Percentiles rank a stretch among this genome's conserved stretches.
These are phyloP conservation scores for Beverwykella pulmonaria DNA, from an alignment of 495 filamentous ascomycete species.

Conservation along the genomic window DNA sequence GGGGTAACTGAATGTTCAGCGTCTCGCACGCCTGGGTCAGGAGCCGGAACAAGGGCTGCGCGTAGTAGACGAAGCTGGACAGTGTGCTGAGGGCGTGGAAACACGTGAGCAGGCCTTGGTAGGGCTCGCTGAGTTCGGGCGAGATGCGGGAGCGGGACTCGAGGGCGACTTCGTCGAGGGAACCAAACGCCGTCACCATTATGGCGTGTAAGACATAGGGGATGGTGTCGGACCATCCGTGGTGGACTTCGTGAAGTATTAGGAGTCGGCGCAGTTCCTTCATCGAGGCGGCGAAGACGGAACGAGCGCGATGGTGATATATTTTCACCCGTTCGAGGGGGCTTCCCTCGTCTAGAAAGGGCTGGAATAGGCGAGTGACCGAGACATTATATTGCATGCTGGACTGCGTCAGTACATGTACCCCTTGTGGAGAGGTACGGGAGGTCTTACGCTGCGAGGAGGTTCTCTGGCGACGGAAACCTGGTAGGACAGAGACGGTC, in stretches of 20 bases:
- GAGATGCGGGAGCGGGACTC: not conserved
- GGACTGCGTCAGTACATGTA: not conserved
- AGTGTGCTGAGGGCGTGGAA: slow-evolving; percentile 15
- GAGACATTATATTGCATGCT: slow-evolving; percentile 26
- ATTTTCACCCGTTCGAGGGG: slow-evolving; percentile 1
- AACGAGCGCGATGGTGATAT: slow-evolving; percentile 14
- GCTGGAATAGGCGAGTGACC: slow-evolving; percentile 18
- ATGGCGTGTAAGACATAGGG: slow-evolving; percentile 21
- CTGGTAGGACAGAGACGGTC: slow-evolving; percentile 1
- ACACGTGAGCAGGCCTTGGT: slow-evolving; percentile 21
- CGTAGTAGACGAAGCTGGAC: slow-evolving; percentile 25
- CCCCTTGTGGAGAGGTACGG: not conserved
- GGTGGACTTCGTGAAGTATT: slow-evolving; percentile 14
- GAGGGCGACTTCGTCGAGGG: slow-evolving; percentile 15
- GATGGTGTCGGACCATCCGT: slow-evolving; percentile 20
- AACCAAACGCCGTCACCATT: slow-evolving; percentile 16
- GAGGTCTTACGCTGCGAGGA: slow-evolving; percentile 22
- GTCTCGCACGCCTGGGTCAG: slow-evolving; percentile 22
- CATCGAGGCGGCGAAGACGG: slow-evolving; percentile 2
- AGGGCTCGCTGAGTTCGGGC: slow-evolving; percentile 9
- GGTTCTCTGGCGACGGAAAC: slow-evolving; percentile 19
- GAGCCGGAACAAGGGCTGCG: slow-evolving; percentile 28
- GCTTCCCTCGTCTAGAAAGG: slow-evolving; percentile 15
- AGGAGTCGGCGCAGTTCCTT: slow-evolving; percentile 23
- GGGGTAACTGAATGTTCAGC: slow-evolving; percentile 10